Percentiles rank a stretch among this genome's conserved stretches.
Evolutionary conservation across 2,329 filamentous ascomycete genomes (phyloP).

Genomic region (Xylariales sp.): DNA sequence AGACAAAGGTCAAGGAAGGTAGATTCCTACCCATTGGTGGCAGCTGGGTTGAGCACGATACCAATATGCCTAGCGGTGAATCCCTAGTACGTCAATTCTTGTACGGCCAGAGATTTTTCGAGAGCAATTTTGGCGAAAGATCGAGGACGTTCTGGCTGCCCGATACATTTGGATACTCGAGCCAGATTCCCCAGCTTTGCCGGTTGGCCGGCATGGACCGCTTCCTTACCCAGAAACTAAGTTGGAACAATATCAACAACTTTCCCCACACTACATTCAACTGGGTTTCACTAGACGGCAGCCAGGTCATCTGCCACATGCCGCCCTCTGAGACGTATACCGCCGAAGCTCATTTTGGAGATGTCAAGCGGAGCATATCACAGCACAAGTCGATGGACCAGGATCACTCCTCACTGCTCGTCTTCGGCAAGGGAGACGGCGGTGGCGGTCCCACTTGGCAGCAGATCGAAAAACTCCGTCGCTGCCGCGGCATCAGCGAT

Average conservation of each 20-base stretch:
- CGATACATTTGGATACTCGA: conserved; percentile 96
- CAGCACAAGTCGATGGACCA: conserved; percentile 96
- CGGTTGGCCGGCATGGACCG: conserved; percentile 92
- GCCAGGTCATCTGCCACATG: conserved; percentile 98
- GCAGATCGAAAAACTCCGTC: conserved; percentile 89
- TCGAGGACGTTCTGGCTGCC: conserved; percentile 95
- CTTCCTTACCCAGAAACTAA: conserved; percentile 97
- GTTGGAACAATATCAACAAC: conserved; percentile 99
- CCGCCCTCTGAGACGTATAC: conserved; percentile 94
- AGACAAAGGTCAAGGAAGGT: conserved; percentile 83
- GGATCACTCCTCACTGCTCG: conserved; percentile 82
- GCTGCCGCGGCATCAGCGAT: conserved; percentile 88
- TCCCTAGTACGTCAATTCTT: conserved; percentile 91
- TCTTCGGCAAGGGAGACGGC: conserved; percentile 95
- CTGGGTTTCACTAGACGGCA: conserved; percentile 94
- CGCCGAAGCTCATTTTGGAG: conserved; percentile 88
- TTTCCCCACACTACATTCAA: conserved; percentile 99
- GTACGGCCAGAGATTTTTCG: conserved; percentile 92
- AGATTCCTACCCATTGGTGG: conserved; percentile 93
- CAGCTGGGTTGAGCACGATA: conserved; percentile 98
- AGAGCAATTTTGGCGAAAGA: conserved; percentile 84
- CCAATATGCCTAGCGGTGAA: conserved; percentile 94
- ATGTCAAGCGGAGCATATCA: conserved; percentile 81
- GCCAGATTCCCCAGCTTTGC: conserved; percentile 89
- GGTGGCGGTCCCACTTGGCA: conserved; percentile 93